Base-by-base conservation (phyloP, 495 filamentous ascomycete genomes). In the Tuber melanosporum region DNA sequence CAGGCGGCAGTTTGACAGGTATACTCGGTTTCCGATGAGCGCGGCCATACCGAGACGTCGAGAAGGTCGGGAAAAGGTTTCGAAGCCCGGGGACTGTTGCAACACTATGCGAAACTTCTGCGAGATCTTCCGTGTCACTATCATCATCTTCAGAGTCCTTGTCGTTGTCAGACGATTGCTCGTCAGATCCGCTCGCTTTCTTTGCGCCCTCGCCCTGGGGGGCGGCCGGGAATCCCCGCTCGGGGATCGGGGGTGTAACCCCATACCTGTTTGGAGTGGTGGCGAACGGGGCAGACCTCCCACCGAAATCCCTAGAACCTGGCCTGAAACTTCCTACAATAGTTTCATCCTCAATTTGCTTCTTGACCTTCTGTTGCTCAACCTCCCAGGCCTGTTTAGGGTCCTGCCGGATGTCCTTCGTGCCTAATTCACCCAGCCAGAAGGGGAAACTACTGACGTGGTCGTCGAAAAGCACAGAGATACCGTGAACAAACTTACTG, bases 371-470 rank as follows among this genome's bases (percentile, higher is more conserved):
- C 70, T 91, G 88, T 80, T 94, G 91, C 84, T 97, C 95, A 81
- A 93, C 92, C 73, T 95, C 91, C 84, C 97, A 98, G 1, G 96
- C 95, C 46, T 89, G 88, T 82, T 95, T 91, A 3, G 95, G 95
- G 83, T 99, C 95, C 79, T 91, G 92, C 73, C 94, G 90, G 80
- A 99, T 98, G 81, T 99, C 95, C 47, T 89, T 93, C 26, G 57
- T 36, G 78, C 97, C 95, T 15, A 98, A 86, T 73, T 94, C 92
- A 76, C 91, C 88, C 5, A 98, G 89, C 95, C 95, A 99, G 87
- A 98, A 97, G 7, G 95, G 95, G 75, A 99, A 90, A 75, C 88
- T 93, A 85, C 98, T 98, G 84, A 99, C 95, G 83, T 97, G 87
- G 83, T 98, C 96, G 76, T 98, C 96, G 81, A 97, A 98, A 12